phyloP scores from a whole-genome alignment of 2,329 filamentous ascomycete species.

The Diaporthe nobilis region DNA sequence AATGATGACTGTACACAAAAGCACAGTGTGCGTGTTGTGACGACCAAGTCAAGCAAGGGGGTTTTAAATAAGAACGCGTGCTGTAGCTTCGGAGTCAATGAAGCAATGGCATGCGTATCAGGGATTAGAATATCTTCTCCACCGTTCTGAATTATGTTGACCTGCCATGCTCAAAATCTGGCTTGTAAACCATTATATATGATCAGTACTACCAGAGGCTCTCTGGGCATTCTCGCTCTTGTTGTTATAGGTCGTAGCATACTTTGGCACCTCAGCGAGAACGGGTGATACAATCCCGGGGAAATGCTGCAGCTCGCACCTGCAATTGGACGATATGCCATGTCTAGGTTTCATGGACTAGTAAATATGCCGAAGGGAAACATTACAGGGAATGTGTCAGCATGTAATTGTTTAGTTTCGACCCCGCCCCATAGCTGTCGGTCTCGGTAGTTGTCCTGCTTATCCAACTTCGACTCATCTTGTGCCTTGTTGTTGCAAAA shows the following conservation, averaged over 20 bases:
- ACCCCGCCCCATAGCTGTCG: not conserved
- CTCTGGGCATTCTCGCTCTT: not conserved
- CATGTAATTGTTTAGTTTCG: not conserved
- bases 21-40: not conserved
- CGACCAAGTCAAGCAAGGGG: too few species aligned
- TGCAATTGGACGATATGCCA: not conserved
- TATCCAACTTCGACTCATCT: not conserved
- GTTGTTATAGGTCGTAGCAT: too few species aligned
- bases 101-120: not conserved
- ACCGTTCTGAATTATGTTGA: too few species aligned
- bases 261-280: not conserved
- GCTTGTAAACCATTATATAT: too few species aligned
- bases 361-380: not conserved
- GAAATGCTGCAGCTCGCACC: not conserved
- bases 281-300: not conserved
- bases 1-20: not conserved
- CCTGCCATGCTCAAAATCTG: not conserved
- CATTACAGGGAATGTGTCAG: not conserved
- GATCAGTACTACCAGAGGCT: not conserved
- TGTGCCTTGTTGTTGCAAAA: too few species aligned
- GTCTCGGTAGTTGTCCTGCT: slow-evolving; percentile 9
- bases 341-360: not conserved
- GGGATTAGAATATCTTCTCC: not conserved
- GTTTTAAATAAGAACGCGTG: not conserved
- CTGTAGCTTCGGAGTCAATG: not conserved